These are phyloP conservation scores for Acer negundo DNA, from an alignment of 345 rosid species.

Conservation along the genomic window DNA sequence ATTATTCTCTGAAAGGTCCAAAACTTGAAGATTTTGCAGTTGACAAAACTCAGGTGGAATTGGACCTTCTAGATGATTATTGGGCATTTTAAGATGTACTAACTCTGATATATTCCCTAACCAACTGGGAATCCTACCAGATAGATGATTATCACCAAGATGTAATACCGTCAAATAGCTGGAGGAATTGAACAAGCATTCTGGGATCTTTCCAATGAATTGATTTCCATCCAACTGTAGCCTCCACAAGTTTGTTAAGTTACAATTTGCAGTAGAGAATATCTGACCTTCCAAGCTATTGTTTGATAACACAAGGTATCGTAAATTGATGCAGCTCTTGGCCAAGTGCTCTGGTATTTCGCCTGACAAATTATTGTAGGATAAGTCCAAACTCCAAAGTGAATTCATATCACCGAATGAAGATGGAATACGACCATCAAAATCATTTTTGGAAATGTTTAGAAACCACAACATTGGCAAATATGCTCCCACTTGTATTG, in stretches of 20 bases:
- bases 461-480: neutral
- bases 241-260: no score
- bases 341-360: no score
- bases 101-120: neutral
- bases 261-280: no score
- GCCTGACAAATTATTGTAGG: no score
- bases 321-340: neutral
- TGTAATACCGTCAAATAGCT: neutral
- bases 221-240: no score
- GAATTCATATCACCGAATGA: no score
- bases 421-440: neutral
- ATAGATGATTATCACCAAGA: neutral
- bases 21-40: no score
- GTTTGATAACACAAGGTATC: neutral
- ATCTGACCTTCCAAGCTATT: no score
- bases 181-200: neutral
- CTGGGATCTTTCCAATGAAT: neutral
- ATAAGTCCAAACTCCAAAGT: no score
- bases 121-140: neutral
- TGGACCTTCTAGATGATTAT: slow-evolving; percentile 9
- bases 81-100: neutral
- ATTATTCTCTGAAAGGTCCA: neutral
- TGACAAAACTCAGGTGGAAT: no score
- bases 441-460: neutral
- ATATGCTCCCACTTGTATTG: neutral